These are phyloP conservation scores for Sordaria brevicollis DNA, from an alignment of 495 filamentous ascomycete species.

Conservation along the genomic window DNA sequence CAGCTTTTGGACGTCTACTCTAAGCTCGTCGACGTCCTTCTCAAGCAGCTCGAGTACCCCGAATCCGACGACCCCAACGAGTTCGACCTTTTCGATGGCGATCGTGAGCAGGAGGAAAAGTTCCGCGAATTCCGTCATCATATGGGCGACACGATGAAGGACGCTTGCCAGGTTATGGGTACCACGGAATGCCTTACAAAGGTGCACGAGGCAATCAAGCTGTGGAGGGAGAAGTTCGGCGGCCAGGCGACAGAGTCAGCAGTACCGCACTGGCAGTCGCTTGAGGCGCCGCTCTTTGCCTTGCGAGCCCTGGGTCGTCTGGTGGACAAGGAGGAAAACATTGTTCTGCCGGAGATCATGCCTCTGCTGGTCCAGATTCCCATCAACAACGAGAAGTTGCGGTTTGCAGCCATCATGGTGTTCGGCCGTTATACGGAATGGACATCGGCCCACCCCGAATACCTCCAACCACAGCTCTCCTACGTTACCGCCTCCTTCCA, in stretches of 20 bases:
- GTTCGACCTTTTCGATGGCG: conserved; percentile 84
- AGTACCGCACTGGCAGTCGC: conserved; percentile 95
- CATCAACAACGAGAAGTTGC: conserved; percentile 89
- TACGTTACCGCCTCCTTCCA: conserved; percentile 90
- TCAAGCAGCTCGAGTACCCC: conserved; percentile 85
- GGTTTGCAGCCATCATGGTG: conserved; percentile 95
- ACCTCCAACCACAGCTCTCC: conserved; percentile 79
- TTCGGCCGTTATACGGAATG: conserved; percentile 95
- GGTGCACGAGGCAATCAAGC: conserved; percentile 69
- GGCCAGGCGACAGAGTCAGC: conserved; percentile 55
- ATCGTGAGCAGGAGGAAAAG: conserved; percentile 91
- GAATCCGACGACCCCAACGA: conserved; percentile 61
- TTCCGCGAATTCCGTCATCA: conserved; percentile 93
- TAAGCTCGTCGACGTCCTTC: conserved; percentile 84
- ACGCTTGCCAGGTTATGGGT: conserved; percentile 92
- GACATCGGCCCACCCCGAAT: conserved; percentile 89
- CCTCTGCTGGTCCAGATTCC: conserved; percentile 89
- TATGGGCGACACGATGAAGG: conserved; percentile 98
- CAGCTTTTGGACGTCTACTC: conserved; percentile 70
- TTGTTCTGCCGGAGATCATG: conserved; percentile 80
- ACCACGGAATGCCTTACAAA: conserved; percentile 83
- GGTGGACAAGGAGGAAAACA: conserved; percentile 80
- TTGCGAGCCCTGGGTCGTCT: conserved; percentile 96
- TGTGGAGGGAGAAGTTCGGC: conserved; percentile 77
- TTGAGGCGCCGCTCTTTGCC: conserved; percentile 91